A percentile compares a stretch with the other conserved stretches of the same genome.
Evolutionary conservation across 345 rosid genomes (phyloP).

Genomic region (Cardamine occulta): DNA sequence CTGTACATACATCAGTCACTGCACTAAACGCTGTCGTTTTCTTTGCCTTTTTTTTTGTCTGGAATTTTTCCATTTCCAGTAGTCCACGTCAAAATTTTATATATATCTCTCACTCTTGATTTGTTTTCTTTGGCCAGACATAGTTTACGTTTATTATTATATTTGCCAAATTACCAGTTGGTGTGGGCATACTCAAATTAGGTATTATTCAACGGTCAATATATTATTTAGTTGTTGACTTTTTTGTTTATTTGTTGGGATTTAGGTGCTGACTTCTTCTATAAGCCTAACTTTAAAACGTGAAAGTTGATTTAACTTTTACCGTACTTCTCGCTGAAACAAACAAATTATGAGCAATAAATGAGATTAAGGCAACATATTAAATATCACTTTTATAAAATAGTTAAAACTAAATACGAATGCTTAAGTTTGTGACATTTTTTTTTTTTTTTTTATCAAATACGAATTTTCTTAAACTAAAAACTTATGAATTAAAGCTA

Average conservation of each 20-base stretch:
- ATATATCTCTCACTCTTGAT: constrained; percentile 5
- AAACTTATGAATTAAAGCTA: not conserved
- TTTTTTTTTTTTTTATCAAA: too few species aligned
- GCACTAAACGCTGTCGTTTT: constrained; percentile 36
- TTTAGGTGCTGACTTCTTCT: constrained; percentile 32
- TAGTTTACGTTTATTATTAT: not conserved
- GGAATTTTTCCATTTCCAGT: constrained; percentile 38
- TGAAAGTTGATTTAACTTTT: constrained; percentile 16
- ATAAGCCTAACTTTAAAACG: constrained; percentile 11
- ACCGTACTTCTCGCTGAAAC: constrained; percentile 25
- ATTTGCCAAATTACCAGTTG: not conserved
- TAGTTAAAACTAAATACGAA: not conserved
- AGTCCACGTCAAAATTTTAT: constrained; percentile 23
- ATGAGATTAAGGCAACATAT: too few species aligned
- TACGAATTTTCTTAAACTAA: too few species aligned
- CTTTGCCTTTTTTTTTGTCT: not conserved
- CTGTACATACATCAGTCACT: constrained; percentile 32
- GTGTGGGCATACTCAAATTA: not conserved
- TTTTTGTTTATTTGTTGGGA: constrained; percentile 24
- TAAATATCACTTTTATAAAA: too few species aligned
- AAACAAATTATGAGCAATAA: not conserved
- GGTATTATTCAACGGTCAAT: constrained; percentile 30
- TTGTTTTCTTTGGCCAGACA: constrained; percentile 9
- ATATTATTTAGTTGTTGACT: constrained; percentile 22
- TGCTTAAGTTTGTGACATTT: not conserved